phyloP scores from a whole-genome alignment of 2,329 filamentous ascomycete genomes.

The Colletotrichum sidae region DNA sequence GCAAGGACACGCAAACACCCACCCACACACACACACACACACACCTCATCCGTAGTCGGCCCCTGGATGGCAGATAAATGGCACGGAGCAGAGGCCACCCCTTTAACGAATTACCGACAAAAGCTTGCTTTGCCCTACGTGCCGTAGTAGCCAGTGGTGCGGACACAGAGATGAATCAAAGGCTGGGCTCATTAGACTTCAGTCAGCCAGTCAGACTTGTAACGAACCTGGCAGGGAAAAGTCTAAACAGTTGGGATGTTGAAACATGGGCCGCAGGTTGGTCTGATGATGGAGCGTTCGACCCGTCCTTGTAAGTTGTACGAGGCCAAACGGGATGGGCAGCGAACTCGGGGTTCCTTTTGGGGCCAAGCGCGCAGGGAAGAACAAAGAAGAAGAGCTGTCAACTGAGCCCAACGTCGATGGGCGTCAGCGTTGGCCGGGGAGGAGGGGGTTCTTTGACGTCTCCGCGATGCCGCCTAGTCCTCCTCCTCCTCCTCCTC shows the following conservation, averaged over 20 bases:
- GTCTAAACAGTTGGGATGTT: slow-evolving; percentile 13
- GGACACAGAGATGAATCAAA: no score
- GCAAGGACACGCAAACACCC: no score
- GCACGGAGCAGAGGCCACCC: not conserved
- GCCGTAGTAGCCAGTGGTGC: not conserved
- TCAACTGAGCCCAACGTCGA: not conserved
- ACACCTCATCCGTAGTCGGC: not conserved
- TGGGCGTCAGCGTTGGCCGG: no score
- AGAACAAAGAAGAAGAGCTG: slow-evolving; percentile 9
- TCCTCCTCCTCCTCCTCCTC: no score
- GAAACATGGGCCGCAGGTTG: slow-evolving; percentile 10
- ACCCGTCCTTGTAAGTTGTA: not conserved
- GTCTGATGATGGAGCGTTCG: not conserved
- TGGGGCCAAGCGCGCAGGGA: slow-evolving; percentile 1
- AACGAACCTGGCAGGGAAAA: slow-evolving; percentile 5
- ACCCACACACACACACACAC: not conserved
- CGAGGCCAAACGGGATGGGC: not conserved
- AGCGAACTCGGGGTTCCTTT: not conserved
- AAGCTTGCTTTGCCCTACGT: slow-evolving; percentile 20
- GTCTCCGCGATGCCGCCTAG: not conserved
- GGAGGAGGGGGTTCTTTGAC: not conserved
- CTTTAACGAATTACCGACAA: slow-evolving; percentile 5
- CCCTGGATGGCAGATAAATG: not conserved
- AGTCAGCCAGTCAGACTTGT: slow-evolving; percentile 17
- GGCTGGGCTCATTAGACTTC: not conserved